These are phyloP conservation scores for Echria macrotheca DNA, from an alignment of 495 filamentous ascomycete species.

Conservation along the genomic window DNA sequence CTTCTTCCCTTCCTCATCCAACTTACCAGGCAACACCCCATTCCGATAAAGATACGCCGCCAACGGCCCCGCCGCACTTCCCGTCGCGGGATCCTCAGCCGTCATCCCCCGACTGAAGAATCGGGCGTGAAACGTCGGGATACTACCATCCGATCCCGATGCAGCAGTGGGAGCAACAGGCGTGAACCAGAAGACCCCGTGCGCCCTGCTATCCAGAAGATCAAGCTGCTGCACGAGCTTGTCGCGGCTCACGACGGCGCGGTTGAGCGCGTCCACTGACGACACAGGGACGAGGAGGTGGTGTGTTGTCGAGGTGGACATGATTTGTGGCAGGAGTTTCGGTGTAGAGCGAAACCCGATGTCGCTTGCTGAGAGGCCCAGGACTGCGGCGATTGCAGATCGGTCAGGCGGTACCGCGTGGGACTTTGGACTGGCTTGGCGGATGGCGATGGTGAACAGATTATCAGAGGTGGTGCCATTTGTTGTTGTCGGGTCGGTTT, in stretches of 20 bases:
- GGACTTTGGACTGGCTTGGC: neutral
- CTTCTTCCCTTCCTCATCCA: neutral
- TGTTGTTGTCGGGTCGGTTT: no score
- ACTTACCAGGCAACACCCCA: conserved; percentile 4
- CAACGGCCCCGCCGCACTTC: conserved; percentile 11
- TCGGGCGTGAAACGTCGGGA: conserved; percentile 4
- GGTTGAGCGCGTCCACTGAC: conserved; percentile 7
- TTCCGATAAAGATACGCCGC: conserved; percentile 9
- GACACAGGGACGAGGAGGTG: conserved; percentile 9
- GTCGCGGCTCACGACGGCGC: neutral
- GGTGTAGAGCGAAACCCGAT: neutral
- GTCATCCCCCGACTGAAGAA: conserved; percentile 14
- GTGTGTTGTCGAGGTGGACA: conserved; percentile 12
- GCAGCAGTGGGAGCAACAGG: no score
- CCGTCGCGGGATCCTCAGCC: conserved; percentile 12
- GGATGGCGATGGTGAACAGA: conserved; percentile 1
- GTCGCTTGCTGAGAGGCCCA: neutral
- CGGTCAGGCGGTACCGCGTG: conserved; percentile 1
- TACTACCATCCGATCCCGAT: neutral
- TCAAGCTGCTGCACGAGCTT: conserved; percentile 4
- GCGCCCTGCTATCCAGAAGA: neutral
- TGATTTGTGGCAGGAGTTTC: neutral
- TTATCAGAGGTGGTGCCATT: no score
- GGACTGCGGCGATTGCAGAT: neutral
- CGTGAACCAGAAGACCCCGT: conserved; percentile 8